These are phyloP conservation scores for Bjerkandera adusta DNA, from an alignment of 1,284 basidiomycete genomes.

Conservation along the genomic window DNA sequence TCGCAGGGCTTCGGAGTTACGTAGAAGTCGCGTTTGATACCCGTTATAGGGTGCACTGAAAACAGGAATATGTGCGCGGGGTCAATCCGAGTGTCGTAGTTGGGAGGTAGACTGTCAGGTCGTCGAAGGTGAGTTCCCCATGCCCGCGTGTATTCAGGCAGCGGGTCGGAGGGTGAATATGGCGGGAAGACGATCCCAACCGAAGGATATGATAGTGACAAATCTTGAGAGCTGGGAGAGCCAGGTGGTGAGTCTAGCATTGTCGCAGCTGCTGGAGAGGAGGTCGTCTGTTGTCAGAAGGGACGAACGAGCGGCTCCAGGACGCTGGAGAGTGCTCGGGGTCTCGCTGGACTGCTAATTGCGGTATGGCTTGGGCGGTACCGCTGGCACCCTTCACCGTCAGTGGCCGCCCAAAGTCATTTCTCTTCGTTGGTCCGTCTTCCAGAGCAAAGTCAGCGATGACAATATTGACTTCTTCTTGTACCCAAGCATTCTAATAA, in stretches of 20 bases:
- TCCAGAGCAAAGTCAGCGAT: too few relatives aligned
- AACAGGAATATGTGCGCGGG: conserved; percentile 16
- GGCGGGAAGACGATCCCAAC: not conserved
- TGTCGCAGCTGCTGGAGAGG: too few relatives aligned
- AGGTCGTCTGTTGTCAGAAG: too few relatives aligned
- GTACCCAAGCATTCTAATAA: too few relatives aligned
- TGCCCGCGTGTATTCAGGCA: conserved; percentile 16
- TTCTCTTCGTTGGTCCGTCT: too few relatives aligned
- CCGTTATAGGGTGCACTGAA: conserved; percentile 14
- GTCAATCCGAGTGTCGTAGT: conserved; percentile 18
- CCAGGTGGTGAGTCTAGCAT: too few relatives aligned
- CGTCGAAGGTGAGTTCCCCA: conserved; percentile 15
- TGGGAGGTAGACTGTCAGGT: conserved; percentile 12
- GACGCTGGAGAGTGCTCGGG: conserved; percentile 2
- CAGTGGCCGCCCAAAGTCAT: too few relatives aligned
- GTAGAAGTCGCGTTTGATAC: conserved; percentile 10
- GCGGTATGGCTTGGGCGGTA: too few relatives aligned
- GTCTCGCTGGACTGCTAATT: too few relatives aligned
- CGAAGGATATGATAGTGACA: not conserved
- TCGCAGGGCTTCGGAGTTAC: conserved; percentile 16
- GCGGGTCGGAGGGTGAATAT: conserved; percentile 9
- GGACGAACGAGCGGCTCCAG: too few relatives aligned
- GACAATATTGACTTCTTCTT: too few relatives aligned
- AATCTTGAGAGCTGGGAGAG: not conserved
- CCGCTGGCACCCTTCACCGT: too few relatives aligned